Base-by-base conservation (phyloP, 805 yeast species). In the Nakazawaea laoshanensis region DNA sequence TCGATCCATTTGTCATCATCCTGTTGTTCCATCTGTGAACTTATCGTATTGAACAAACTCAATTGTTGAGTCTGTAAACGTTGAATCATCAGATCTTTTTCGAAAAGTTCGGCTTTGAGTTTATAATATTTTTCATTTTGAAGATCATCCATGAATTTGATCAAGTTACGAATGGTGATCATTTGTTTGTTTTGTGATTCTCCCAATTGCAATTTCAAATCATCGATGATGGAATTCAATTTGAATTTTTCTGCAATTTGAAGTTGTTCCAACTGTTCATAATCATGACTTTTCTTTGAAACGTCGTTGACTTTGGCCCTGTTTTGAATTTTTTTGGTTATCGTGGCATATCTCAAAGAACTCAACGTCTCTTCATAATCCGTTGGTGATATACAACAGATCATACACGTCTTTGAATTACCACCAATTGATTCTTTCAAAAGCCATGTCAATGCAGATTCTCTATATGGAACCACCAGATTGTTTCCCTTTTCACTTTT, bases 401-500 rank as follows among this genome's bases (percentile, higher is more conserved):
- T 65, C 92, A 84, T 82, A n/a, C 78, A 76, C 1, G 89, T 85
- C 45, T 78, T 80, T 16, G 87, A 77, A 49, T 84, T 84, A 1
- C 94, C 94, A 2, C 88, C 84, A 25, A 84, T 59, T 38, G 74
- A 75, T 43, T 82, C 89, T 46, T 77, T 77, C 41, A 84, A 59
- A 2, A 84, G 57, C 73, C 88, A 79, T 0, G 94, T 84, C 34
- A 84, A 57, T 0, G 67, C 62, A 0, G 94, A 81, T 43, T 84
- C 94, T 41, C 94, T 61, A 45, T 77, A 80, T 0, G 89, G 89
- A 1, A 77, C 66, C 11, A 73, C 53, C 5, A 59, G 48, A 5
- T 56, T 52, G 13, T 50, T 54, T 6, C 36, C 18, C n/a, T 65
- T 65, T 2, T 80, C 73, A 4, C 73, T 54, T 12, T 65, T 65